These are phyloP conservation scores for Geranium incanum DNA, from an alignment of 441 rosid species.

Conservation along the genomic window DNA sequence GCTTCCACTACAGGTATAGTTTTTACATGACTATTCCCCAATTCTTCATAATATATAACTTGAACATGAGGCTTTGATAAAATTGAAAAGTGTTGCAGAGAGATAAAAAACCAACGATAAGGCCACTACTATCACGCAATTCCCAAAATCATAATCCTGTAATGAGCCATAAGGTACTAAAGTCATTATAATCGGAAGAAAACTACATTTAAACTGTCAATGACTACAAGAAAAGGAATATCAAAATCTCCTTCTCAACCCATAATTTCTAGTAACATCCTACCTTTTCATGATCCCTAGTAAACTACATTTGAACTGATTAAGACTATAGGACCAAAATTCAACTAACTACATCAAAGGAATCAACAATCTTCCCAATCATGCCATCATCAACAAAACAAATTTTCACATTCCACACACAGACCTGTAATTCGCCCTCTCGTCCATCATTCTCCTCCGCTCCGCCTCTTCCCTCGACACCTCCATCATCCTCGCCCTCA, in stretches of 20 bases:
- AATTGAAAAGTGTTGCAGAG: not conserved
- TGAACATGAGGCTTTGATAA: not conserved
- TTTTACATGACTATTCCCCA: too few species aligned
- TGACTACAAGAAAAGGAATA: not conserved
- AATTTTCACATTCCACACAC: not conserved
- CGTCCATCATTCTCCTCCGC: constrained; percentile 86
- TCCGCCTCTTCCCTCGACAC: constrained; percentile 88
- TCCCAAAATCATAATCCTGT: too few species aligned
- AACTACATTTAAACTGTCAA: not conserved
- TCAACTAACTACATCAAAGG: not conserved
- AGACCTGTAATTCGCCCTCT: constrained; percentile 80
- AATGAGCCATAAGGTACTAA: not conserved
- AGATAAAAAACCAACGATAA: not conserved
- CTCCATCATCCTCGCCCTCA: constrained; percentile 79
- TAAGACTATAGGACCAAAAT: not conserved
- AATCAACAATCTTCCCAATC: not conserved
- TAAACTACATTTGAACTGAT: not conserved
- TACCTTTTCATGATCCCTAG: not conserved
- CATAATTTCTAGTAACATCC: not conserved
- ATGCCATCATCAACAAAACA: not conserved
- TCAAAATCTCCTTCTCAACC: not conserved
- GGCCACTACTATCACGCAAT: too few species aligned
- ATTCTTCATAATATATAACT: not conserved
- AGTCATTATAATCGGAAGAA: not conserved
- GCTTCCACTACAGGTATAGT: too few species aligned